Evolutionary conservation across 2,329 filamentous ascomycete genomes (phyloP).

Genomic region (Fusarium decemcellulare): DNA sequence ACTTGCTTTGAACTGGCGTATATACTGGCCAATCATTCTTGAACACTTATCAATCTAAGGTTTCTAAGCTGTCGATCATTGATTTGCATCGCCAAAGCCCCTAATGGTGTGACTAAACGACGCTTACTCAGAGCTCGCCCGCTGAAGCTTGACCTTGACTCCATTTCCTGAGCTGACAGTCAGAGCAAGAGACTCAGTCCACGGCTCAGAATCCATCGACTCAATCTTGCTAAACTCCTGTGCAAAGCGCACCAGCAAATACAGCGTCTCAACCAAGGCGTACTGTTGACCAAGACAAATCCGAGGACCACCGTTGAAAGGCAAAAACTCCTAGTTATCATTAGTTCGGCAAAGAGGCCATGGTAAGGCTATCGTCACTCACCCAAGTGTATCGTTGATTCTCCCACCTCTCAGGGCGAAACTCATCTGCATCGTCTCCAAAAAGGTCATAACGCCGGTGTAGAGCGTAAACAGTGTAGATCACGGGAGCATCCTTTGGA

Average conservation of each 20-base stretch:
- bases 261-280: conserved; percentile 32
- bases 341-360: no score
- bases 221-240: conserved; percentile 12
- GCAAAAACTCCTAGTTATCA: conserved; percentile 55
- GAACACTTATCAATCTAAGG: no score
- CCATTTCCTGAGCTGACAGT: conserved; percentile 1
- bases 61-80: no score
- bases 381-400: no score
- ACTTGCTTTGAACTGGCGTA: no score
- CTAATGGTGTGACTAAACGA: no score
- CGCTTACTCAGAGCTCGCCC: no score
- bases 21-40: no score
- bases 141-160: not conserved
- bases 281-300: conserved; percentile 54
- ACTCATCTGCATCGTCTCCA: conserved; percentile 56
- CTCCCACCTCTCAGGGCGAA: conserved; percentile 59
- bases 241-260: conserved; percentile 32
- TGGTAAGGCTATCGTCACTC: no score
- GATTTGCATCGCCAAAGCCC: no score
- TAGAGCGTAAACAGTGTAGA: conserved; percentile 58
- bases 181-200: not conserved
- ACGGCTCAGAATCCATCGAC: not conserved
- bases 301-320: conserved; percentile 62
- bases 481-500: conserved; percentile 58
- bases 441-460: conserved; percentile 56